Evolutionary conservation across 2,329 filamentous ascomycete genomes (phyloP), one percentile per base, ranked within the genome.

Genomic region (Epichloe gansuensis): DNA sequence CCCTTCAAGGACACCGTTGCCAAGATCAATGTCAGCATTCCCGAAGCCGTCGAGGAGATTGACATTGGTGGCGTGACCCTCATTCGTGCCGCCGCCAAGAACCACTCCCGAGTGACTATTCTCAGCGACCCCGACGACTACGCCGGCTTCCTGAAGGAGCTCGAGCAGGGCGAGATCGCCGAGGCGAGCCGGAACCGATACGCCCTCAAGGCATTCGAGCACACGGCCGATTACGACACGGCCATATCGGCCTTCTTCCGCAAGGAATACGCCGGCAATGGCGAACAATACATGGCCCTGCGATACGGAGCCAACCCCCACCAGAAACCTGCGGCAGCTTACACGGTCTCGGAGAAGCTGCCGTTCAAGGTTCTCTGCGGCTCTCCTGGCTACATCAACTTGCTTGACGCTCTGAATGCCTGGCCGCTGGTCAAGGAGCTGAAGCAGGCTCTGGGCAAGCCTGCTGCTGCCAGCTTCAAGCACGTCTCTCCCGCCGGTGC

Each of bases 1-100:
- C 93, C 93, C 12, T 98, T 98, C 82, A 96, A 96, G 76, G 90
- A 97, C 68, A 98, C 93, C 35, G 84, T 98, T 61, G 86, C 89
- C 62, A 95, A 96, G 78, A 83, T 94, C 74, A 95, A 95, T 64
- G 93, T 98, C 63, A 97, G 91, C 55, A 87, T 98, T 57, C 82
- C 88, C 49, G 91, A 98, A 73, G 93, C 93, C 49, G 91, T 98
- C 40, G 93, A 98, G 74, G 93, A 98, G 75, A 95, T 98, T 63
- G 93, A 98, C 71, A 96, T 98, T 66, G 93, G 90, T 59, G 93
- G 93, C 62, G 93, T 98, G 50, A 98, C 93, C 40, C 83, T 98
- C 56, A 87, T 98, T 65, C 85, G 93, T 58, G 93, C 93, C 52
- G 93, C 93, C 27, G 93, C 93, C 61, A 98, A 98, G 82, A 98